phyloP scores from a whole-genome alignment of 768 basidiomycete species.

The Hericium erinaceus region DNA sequence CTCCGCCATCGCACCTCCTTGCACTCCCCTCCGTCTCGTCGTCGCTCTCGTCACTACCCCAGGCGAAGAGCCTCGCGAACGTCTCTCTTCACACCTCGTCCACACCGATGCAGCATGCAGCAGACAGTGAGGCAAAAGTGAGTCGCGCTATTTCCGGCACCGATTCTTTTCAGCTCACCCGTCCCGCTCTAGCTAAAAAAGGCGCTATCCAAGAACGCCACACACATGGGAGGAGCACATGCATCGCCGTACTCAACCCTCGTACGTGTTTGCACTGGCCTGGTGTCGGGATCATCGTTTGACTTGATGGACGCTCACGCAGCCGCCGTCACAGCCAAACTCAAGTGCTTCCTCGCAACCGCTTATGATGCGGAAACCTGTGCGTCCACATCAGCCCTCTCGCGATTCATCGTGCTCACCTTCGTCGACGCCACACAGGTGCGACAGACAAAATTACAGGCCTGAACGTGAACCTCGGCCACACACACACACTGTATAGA shows the following conservation, averaged over 20 bases:
- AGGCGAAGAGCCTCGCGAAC: constrained; percentile 60
- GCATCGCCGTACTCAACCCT: constrained; percentile 13
- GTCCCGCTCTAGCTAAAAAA: constrained; percentile 44
- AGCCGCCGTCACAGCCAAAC: constrained; percentile 15
- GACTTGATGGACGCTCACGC: constrained; percentile 8
- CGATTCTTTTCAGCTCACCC: not conserved
- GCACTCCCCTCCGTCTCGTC: constrained; percentile 67
- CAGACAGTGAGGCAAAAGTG: constrained; percentile 73
- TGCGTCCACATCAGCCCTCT: constrained; percentile 20
- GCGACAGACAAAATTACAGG: constrained; percentile 1
- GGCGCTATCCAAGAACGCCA: constrained; percentile 39
- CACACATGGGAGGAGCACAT: constrained; percentile 24
- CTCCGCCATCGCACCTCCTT: constrained; percentile 46
- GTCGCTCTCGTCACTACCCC: constrained; percentile 57
- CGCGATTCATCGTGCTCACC: constrained; percentile 5
- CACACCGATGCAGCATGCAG: constrained; percentile 57
- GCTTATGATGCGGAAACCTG: constrained; percentile 27
- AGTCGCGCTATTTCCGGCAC: constrained; percentile 6
- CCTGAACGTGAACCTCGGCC: not conserved
- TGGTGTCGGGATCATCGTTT: not conserved
- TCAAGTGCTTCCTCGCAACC: constrained; percentile 18
- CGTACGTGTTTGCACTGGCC: constrained; percentile 6
- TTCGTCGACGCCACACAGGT: constrained; percentile 6
- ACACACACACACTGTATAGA: not conserved
- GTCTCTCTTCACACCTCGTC: constrained; percentile 54